Conservation (phyloP, 441 rosid species). For the Brassica balearica region DNA sequence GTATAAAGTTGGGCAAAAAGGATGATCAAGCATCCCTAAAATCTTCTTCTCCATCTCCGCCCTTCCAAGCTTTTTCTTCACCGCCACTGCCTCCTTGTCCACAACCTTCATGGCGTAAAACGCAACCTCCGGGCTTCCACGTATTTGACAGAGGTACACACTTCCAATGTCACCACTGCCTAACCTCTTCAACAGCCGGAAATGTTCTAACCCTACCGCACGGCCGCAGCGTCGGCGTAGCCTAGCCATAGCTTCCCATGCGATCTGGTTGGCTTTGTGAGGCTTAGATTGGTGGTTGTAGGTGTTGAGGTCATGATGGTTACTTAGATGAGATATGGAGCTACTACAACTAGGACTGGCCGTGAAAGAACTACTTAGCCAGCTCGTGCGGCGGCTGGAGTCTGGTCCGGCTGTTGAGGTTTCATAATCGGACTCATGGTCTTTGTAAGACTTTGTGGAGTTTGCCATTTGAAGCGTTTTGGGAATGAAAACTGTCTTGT, state of each 20-base stretch:
- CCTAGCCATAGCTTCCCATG: constrained; percentile 83
- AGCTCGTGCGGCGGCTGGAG: constrained; percentile 73
- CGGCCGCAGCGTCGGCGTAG: constrained; percentile 58
- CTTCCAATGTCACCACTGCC: constrained; percentile 92
- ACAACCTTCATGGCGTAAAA: constrained; percentile 92
- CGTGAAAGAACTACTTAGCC: constrained; percentile 84
- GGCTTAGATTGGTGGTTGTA: constrained; percentile 62
- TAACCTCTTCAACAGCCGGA: constrained; percentile 70
- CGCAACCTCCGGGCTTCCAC: constrained; percentile 58
- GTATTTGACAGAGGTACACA: constrained; percentile 86
- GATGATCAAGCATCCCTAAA: constrained; percentile 80
- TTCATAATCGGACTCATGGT: constrained; percentile 72
- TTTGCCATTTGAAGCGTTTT: constrained; percentile 51
- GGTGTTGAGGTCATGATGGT: constrained; percentile 37
- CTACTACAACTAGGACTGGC: constrained; percentile 69
- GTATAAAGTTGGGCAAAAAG: constrained; percentile 83
- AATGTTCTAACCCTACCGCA: constrained; percentile 79
- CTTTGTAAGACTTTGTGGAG: constrained; percentile 50
- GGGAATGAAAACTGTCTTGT: constrained; percentile 35
- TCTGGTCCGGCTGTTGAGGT: constrained; percentile 62
- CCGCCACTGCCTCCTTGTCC: constrained; percentile 79
- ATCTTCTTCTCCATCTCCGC: constrained; percentile 94
- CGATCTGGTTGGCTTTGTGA: constrained; percentile 89
- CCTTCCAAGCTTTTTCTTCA: constrained; percentile 74
- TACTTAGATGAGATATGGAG: constrained; percentile 57